Conservation (phyloP, 768 basidiomycete genomes). For the Termitomyces sp. region DNA sequence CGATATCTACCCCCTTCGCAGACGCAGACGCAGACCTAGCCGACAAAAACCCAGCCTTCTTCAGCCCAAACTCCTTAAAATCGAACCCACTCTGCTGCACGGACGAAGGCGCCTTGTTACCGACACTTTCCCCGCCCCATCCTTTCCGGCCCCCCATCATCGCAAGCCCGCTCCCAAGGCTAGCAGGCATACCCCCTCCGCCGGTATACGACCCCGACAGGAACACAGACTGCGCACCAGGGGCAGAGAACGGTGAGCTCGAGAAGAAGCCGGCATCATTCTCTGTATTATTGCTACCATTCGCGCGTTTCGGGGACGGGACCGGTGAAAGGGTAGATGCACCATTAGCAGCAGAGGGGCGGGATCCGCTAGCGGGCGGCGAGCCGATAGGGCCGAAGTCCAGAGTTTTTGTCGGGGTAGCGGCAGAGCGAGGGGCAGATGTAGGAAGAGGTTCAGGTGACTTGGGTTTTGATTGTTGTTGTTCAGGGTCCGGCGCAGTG, state of each 20-base stretch:
- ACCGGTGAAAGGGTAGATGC: conserved; percentile 46
- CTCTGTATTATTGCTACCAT: conserved; percentile 32
- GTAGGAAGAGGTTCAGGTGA: conserved; percentile 54
- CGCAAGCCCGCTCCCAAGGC: conserved; percentile 54
- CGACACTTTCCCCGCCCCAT: conserved; percentile 30
- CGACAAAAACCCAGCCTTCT: conserved; percentile 17
- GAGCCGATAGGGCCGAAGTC: conserved; percentile 87
- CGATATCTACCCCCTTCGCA: conserved; percentile 29
- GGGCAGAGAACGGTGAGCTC: conserved; percentile 76
- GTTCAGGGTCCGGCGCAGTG: conserved; percentile 4
- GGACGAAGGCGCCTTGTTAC: conserved; percentile 7
- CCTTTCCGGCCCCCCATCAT: conserved; percentile 44
- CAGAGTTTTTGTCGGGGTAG: conserved; percentile 32
- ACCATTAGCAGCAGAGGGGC: conserved; percentile 21
- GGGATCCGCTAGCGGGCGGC: conserved; percentile 52
- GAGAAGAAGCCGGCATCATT: conserved; percentile 40
- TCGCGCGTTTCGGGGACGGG: conserved; percentile 48
- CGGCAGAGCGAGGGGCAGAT: conserved; percentile 52
- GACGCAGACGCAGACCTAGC: conserved; percentile 7
- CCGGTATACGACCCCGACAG: conserved; percentile 32
- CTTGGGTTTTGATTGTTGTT: conserved; percentile 25
- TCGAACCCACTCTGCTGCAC: conserved; percentile 31
- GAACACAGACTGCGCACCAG: conserved; percentile 61
- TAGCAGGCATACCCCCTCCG: conserved; percentile 57
- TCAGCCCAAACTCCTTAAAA: conserved; percentile 35